Evolutionary conservation across 805 yeast genomes (phyloP).

Genomic region (Soucietia sequanensis): DNA sequence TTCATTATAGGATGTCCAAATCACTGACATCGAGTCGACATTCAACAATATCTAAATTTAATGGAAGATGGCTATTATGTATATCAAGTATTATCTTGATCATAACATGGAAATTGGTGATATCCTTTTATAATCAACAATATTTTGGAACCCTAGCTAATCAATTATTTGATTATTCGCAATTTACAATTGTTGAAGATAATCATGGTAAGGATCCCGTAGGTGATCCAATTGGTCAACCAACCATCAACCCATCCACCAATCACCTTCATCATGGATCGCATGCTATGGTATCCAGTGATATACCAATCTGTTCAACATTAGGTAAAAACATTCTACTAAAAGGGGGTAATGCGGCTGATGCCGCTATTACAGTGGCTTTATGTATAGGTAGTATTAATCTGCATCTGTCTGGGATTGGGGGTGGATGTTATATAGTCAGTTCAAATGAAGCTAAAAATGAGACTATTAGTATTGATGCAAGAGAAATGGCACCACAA

Average conservation of each 20-base stretch:
- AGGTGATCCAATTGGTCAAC: constrained; percentile 23
- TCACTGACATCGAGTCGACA: too few relatives aligned
- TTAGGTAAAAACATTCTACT: constrained; percentile 58
- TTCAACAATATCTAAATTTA: too few relatives aligned
- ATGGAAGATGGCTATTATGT: too few relatives aligned
- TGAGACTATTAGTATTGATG: constrained; percentile 67
- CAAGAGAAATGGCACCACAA: constrained; percentile 84
- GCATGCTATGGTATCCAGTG: constrained; percentile 67
- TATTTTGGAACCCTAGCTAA: too few relatives aligned
- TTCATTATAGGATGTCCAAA: too few relatives aligned
- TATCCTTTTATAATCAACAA: too few relatives aligned
- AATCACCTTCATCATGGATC: constrained; percentile 39
- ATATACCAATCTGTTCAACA: constrained; percentile 59
- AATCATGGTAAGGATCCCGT: constrained; percentile 13
- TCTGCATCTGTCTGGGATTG: constrained; percentile 84
- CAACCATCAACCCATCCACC: constrained; percentile 43
- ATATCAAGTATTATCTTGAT: too few relatives aligned
- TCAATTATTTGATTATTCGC: too few relatives aligned
- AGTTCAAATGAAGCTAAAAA: constrained; percentile 27
- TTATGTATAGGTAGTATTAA: constrained; percentile 84
- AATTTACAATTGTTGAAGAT: not conserved
- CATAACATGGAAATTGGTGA: too few relatives aligned
- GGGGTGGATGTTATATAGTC: constrained; percentile 84
- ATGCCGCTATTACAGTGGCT: constrained; percentile 86
- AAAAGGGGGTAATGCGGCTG: constrained; percentile 81